Conservation (phyloP, 2,329 filamentous ascomycete genomes). For the Aspergillus fumigatus region DNA sequence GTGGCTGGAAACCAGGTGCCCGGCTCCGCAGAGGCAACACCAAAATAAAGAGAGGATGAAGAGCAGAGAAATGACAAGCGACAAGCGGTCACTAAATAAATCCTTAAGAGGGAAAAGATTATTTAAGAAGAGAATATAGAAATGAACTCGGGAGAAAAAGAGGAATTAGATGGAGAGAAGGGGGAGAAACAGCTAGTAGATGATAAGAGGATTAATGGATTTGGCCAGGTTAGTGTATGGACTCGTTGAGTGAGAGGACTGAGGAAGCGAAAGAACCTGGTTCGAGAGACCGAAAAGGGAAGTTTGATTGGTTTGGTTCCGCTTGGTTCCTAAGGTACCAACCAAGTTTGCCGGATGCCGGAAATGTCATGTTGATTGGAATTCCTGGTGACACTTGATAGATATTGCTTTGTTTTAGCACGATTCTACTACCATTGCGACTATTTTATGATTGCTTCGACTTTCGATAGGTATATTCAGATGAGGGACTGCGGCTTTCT, state of each 20-base stretch:
- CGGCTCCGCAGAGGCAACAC: slow-evolving; percentile 19
- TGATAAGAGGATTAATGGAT: slow-evolving; percentile 6
- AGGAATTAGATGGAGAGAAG: slow-evolving; percentile 10
- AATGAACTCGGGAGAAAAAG: slow-evolving; percentile 12
- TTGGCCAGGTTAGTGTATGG: slow-evolving; percentile 12
- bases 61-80: slow-evolving; percentile 13
- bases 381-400: neutral
- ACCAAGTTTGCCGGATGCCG: neutral
- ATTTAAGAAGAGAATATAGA: slow-evolving; percentile 21
- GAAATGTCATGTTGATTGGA: neutral
- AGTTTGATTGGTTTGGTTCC: neutral
- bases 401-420: neutral
- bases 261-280: neutral
- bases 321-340: neutral
- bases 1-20: slow-evolving; percentile 34
- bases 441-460: neutral
- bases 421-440: neutral
- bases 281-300: neutral
- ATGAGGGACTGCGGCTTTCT: neutral
- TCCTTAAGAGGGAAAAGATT: slow-evolving; percentile 12
- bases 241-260: neutral
- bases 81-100: slow-evolving; percentile 11
- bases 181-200: slow-evolving; percentile 15
- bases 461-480: neutral
- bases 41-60: slow-evolving; percentile 14